Base-by-base conservation (phyloP, 495 filamentous ascomycete genomes). In the Articulospora tetracladia region DNA sequence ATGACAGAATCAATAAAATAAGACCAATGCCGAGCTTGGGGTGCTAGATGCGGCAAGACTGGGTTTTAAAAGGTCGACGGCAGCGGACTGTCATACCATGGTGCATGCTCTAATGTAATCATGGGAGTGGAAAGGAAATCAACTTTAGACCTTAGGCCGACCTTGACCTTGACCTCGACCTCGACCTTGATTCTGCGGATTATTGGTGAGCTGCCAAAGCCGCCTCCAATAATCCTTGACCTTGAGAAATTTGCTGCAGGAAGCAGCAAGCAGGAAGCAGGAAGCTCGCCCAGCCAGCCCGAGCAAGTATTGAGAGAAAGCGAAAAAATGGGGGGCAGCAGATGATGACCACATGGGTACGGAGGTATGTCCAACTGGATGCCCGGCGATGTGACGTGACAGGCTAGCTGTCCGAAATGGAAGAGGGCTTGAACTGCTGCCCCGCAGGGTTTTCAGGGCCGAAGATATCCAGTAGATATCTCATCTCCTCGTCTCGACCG, bases 1-100 rank as follows among this genome's bases (percentile, higher is more conserved):
- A 54, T 26, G 36, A 34, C 24, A 63, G 28, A 57, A 53, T 32
- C 30, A 62, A 47, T 24, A 55, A 26, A n/a, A 48, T 48, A 34
- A 34, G 30, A 34, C 30, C 30, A 8, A 44, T 19, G 39, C 39
- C 39, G 39, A 44, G 39, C 39, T 44, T 12, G 15, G 3, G 39
- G 11, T 44, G 39, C 8, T 44, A n/a, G 39, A 19, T 44, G 17
- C 8, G 39, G 17, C 39, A 15, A 19, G 39, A 8, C 4, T 44
- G 17, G 39, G 3, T 44, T 34, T 34, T 34, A 34, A 34, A 44
- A n/a, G 15, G 17, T 19, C 3, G 39, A 44, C 39, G 39, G 39
- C 11, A 44, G 11, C 3, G 17, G n/a, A 24, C 28, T 36, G 32
- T 56, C 28, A 44, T 44, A 44, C 39, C 39, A 44, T 44, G n/a